phyloP scores from a whole-genome alignment of 2,329 filamentous ascomycete genomes.

The Hypoxylon sp. region DNA sequence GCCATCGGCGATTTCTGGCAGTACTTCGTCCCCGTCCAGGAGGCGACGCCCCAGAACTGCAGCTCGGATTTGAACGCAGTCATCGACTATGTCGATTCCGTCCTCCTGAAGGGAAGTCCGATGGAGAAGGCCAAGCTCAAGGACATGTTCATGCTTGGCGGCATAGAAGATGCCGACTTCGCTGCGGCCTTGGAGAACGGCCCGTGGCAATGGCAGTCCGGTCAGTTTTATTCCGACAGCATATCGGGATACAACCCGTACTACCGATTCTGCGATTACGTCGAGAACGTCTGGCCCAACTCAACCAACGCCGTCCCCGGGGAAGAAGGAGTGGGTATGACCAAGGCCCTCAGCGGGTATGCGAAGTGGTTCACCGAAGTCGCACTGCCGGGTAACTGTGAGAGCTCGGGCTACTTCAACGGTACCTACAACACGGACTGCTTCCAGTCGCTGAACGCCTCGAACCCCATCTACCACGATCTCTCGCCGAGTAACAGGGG shows the following conservation, averaged over 20 bases:
- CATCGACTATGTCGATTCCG: slow-evolving; percentile 60
- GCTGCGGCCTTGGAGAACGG: slow-evolving; percentile 61
- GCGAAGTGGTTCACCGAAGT: slow-evolving; percentile 55
- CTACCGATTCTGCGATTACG: slow-evolving; percentile 58
- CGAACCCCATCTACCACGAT: slow-evolving; percentile 51
- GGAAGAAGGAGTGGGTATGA: slow-evolving; percentile 58
- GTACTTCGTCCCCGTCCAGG: slow-evolving; percentile 62
- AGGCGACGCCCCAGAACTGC: slow-evolving; percentile 65
- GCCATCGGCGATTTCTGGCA: slow-evolving; percentile 61
- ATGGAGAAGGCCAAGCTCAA: slow-evolving; percentile 56
- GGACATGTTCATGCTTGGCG: slow-evolving; percentile 57
- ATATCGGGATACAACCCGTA: slow-evolving; percentile 55
- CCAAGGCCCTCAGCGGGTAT: slow-evolving; percentile 61
- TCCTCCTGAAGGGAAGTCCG: slow-evolving; percentile 49
- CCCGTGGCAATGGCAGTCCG: slow-evolving; percentile 65
- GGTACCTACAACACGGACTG: slow-evolving; percentile 56
- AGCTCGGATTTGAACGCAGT: slow-evolving; percentile 59
- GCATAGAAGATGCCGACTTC: slow-evolving; percentile 56
- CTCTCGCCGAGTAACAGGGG: slow-evolving; percentile 49
- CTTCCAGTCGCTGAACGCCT: slow-evolving; percentile 55
- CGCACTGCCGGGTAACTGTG: slow-evolving; percentile 54
- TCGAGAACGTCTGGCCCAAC: slow-evolving; percentile 53
- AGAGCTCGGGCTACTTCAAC: slow-evolving; percentile 55
- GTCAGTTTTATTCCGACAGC: slow-evolving; percentile 56
- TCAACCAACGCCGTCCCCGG: slow-evolving; percentile 59